phyloP scores from a whole-genome alignment of 75 land plant genomes.

The Sequoia sempervirens region DNA sequence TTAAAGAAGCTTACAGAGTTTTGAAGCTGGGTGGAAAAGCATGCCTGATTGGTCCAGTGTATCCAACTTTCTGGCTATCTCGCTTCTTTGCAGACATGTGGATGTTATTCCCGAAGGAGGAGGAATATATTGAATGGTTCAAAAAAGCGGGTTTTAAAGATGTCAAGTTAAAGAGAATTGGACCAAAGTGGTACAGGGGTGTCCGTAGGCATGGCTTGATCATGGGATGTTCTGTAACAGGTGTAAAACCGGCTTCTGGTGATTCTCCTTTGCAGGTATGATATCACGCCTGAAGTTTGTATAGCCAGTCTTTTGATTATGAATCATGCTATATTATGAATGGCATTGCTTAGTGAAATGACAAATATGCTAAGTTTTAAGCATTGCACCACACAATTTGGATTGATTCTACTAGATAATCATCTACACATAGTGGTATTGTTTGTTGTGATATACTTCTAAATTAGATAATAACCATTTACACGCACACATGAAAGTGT shows the following conservation, averaged over 20 bases:
- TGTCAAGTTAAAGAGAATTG: constrained; percentile 90
- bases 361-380: background rate
- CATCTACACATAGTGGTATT: background rate
- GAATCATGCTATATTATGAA: background rate
- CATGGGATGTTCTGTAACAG: constrained; percentile 99
- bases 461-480: background rate
- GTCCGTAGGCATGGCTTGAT: constrained; percentile 94
- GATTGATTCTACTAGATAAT: background rate
- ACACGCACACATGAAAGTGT: background rate
- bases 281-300: background rate
- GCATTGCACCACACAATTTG: background rate
- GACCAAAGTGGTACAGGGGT: constrained; percentile 98
- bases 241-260: constrained; percentile 84
- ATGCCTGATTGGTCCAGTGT: constrained; percentile 91
- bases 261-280: constrained; percentile 92
- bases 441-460: background rate
- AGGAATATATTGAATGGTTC: constrained; percentile 99
- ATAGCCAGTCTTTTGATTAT: background rate
- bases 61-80: constrained; percentile 96
- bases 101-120: constrained; percentile 99
- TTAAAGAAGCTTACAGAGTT: constrained; percentile 96
- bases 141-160: constrained; percentile 91
- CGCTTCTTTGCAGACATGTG: constrained; percentile 96
- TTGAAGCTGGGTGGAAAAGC: constrained; percentile 87
- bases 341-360: background rate